Evolutionary conservation across 2,329 filamentous ascomycete genomes (phyloP), one percentile per base, ranked within the genome.

Genomic region (Fusarium sp.): DNA sequence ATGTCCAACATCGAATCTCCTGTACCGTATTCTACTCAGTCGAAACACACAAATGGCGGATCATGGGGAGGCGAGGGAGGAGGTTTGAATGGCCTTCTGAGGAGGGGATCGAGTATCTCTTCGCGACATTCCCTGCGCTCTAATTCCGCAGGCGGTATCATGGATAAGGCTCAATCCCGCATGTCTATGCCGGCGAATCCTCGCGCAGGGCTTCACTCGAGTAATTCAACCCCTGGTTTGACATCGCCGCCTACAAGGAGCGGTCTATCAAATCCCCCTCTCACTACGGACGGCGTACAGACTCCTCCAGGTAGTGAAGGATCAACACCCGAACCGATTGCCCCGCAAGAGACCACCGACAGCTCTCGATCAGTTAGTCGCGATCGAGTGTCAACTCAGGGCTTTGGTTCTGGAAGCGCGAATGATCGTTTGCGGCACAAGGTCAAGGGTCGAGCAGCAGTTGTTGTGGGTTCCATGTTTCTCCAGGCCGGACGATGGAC

Each of bases 401-500:
- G 92, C 0, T 92, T 96, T 71, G 88, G 88, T 0, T 80, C 87
- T 1, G 85, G 87, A 44, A 89, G 90, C 53, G 80, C 90, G 58
- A 90, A 89, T 65, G 92, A 97, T 72, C 83, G 90, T 62, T 91
- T 88, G 73, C 88, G 92, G 61, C 89, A 89, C 67, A 92, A 92
- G 74, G 92, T 92, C 28, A 93, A 91, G 74, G 90, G 91, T 26
- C 88, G 94, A 51, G 85, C 91, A 12, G 87, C 87, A 22, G 88
- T 97, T 53, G 85, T 96, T 8, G 83, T 96, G 66, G 94, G 92
- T 1, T 92, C 91, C 13, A 81, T 97, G 65, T 96, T 94, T 74
- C 85, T 99, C 67, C 91, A 93, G 75, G 91, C 92, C 49, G 95
- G 95, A 25, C 87, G 93, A 61, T 97, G 95, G 93, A 86, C 83